Evolutionary conservation across 176 grass and related monocot species (phyloP).

Genomic region (Lolium perenne): DNA sequence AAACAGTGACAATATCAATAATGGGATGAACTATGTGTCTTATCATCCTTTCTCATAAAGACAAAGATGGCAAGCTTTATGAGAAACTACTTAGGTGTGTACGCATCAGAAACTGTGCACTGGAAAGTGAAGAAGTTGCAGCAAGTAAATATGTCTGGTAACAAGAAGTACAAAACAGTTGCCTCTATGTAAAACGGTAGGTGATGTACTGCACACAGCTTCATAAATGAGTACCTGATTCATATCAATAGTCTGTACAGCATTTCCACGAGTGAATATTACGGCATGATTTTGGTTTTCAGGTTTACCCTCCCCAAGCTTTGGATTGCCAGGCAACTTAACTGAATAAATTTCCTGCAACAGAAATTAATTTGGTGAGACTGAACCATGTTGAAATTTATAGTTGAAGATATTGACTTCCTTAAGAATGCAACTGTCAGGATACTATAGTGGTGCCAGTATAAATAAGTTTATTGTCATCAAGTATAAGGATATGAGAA

Average conservation of each 20-base stretch:
- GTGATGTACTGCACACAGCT: background rate
- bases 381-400: slow-evolving; percentile 7
- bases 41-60: background rate
- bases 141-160: slow-evolving; percentile 25
- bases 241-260: slow-evolving; percentile 97
- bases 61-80: background rate
- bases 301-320: slow-evolving; percentile 90
- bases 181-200: background rate
- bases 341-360: slow-evolving; percentile 88
- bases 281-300: slow-evolving; percentile 99
- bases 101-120: background rate
- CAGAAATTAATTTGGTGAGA: slow-evolving; percentile 22
- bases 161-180: slow-evolving; percentile 16
- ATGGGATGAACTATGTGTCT: background rate
- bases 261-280: slow-evolving; percentile 94
- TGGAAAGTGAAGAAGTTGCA: background rate
- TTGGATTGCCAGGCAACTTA: slow-evolving; percentile 91
- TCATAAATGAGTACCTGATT: slow-evolving; percentile 71
- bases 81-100: background rate
- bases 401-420: background rate
- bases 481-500: background rate
- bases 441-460: background rate
- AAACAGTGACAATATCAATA: slow-evolving; percentile 20
- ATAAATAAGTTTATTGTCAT: slow-evolving; percentile 10
- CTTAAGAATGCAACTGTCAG: background rate